Conservation (phyloP, 768 basidiomycete species). For the Gymnopilus dilepis region DNA sequence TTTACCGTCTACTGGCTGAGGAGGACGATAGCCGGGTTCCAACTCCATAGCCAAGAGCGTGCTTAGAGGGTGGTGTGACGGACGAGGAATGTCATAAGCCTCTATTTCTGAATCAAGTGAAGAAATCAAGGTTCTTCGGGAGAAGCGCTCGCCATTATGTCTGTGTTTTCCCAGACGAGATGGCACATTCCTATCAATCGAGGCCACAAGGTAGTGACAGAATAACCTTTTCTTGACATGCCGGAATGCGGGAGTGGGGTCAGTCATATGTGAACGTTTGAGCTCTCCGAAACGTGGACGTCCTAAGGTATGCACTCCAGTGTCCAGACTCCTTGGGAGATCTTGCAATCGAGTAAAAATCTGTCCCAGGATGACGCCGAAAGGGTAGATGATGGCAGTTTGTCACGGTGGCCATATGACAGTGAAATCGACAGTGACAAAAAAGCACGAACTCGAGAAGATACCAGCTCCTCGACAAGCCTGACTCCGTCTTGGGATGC, state of each 20-base stretch:
- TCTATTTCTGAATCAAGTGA: constrained; percentile 4
- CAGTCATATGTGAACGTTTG: neutral
- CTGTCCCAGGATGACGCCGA: constrained; percentile 17
- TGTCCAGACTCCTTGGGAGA: constrained; percentile 14
- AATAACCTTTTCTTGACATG: constrained; percentile 14
- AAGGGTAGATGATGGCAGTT: constrained; percentile 7
- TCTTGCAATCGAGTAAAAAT: constrained; percentile 18
- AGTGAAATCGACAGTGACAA: neutral
- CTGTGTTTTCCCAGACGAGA: constrained; percentile 10
- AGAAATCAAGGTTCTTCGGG: constrained; percentile 4
- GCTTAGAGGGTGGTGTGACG: neutral
- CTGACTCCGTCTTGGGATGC: neutral
- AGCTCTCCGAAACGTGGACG: constrained; percentile 7
- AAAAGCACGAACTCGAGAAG: neutral
- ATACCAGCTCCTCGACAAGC: too few relatives aligned
- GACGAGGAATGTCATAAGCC: neutral
- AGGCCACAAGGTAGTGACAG: constrained; percentile 9
- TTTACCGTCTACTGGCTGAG: neutral
- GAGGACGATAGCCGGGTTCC: neutral
- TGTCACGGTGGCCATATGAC: constrained; percentile 18
- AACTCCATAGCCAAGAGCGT: neutral
- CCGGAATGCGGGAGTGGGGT: constrained; percentile 9
- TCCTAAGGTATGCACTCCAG: neutral
- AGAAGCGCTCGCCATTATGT: constrained; percentile 19
- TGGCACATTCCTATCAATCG: constrained; percentile 14